A percentile compares a stretch with the other conserved stretches of the same genome.
Evolutionary conservation across 208 protist genomes (phyloP).

Genomic region (Tritrichomonas foetus): DNA sequence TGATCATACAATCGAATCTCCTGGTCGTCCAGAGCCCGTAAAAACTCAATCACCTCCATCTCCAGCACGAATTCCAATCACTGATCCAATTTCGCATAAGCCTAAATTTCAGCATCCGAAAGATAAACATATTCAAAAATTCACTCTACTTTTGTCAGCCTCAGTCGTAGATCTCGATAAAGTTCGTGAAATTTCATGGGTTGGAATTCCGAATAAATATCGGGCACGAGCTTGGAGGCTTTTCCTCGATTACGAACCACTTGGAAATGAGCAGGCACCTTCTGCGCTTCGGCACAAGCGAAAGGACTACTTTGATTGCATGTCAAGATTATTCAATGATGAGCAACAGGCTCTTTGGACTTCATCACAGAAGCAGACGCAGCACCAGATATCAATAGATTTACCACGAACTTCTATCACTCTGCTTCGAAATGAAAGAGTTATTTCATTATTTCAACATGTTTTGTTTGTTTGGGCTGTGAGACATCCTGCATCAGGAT

Average conservation of each 20-base stretch:
- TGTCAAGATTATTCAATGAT: not conserved
- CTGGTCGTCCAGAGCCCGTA: too few species aligned
- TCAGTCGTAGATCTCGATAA: not conserved
- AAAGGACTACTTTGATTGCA: conserved; percentile 6
- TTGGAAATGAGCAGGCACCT: not conserved
- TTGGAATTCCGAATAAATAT: not conserved
- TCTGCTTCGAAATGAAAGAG: not conserved
- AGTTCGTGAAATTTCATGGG: not conserved
- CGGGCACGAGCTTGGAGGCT: not conserved
- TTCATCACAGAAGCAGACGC: not conserved
- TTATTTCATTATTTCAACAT: not conserved
- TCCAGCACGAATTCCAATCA: too few species aligned
- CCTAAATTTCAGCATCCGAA: too few species aligned
- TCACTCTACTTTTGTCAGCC: not conserved
- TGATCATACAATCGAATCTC: too few species aligned
- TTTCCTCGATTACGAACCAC: conserved; percentile 5
- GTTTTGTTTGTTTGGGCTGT: conserved; percentile 75
- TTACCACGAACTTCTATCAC: not conserved
- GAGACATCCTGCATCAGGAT: conserved; percentile 77
- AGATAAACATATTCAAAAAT: too few species aligned
- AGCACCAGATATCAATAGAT: not conserved
- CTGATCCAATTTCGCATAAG: too few species aligned
- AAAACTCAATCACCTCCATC: too few species aligned
- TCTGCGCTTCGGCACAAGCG: not conserved
- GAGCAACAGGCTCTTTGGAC: not conserved